phyloP scores from a whole-genome alignment of 2,329 filamentous ascomycete species.

The Mycosphaerella sp. region DNA sequence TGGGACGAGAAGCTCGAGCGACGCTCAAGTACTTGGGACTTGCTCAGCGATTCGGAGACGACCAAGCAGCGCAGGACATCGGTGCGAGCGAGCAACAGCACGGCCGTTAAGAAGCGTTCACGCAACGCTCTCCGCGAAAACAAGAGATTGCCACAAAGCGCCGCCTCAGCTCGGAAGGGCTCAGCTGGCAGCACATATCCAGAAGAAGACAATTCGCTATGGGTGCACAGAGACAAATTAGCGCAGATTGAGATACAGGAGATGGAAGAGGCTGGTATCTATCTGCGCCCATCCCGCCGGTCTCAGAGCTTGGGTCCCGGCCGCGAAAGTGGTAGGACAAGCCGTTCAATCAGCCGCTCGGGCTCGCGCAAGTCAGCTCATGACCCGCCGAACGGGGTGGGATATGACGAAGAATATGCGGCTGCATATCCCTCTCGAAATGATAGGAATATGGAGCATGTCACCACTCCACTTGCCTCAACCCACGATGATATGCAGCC shows the following conservation, averaged over 20 bases:
- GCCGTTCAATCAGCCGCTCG: constrained; percentile 30
- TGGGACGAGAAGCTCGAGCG: constrained; percentile 13
- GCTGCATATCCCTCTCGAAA: constrained; percentile 20
- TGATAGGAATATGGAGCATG: constrained; percentile 21
- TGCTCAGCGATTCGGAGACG: constrained; percentile 27
- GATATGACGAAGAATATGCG: constrained; percentile 22
- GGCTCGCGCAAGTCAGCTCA: constrained; percentile 15
- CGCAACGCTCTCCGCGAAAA: constrained; percentile 25
- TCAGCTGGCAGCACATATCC: constrained; percentile 1
- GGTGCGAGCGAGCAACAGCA: constrained; percentile 19
- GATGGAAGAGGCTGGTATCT: constrained; percentile 70
- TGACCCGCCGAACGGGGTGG: constrained; percentile 20
- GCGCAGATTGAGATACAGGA: constrained; percentile 75
- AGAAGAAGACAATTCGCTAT: constrained; percentile 57
- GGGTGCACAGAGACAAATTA: constrained; percentile 82
- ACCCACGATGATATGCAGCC: not conserved
- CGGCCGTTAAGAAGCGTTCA: constrained; percentile 27
- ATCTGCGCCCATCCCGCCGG: constrained; percentile 50
- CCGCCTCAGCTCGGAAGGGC: constrained; percentile 7
- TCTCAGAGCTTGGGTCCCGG: constrained; percentile 38
- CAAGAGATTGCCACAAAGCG: constrained; percentile 12
- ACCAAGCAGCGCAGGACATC: constrained; percentile 24
- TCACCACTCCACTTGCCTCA: constrained; percentile 2
- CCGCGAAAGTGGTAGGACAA: constrained; percentile 41
- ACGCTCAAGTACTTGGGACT: constrained; percentile 20